Evolutionary conservation across 2,329 filamentous ascomycete species (phyloP).

Genomic region (Rhinocladiella similis): DNA sequence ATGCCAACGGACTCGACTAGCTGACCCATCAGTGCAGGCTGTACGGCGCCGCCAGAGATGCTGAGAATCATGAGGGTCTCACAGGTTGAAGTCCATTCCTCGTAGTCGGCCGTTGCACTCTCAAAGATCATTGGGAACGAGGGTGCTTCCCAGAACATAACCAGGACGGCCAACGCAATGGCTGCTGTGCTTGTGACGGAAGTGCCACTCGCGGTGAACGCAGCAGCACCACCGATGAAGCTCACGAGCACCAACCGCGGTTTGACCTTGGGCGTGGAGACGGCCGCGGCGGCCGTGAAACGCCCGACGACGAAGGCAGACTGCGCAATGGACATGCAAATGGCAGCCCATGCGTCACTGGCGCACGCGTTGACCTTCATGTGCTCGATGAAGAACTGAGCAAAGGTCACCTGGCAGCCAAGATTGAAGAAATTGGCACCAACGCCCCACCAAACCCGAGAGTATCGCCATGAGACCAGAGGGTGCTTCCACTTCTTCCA

Average conservation of each 20-base stretch:
- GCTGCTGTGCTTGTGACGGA: slow-evolving; percentile 49
- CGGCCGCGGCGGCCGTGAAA: slow-evolving; percentile 66
- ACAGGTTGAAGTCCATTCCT: slow-evolving; percentile 26
- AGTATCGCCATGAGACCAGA: slow-evolving; percentile 56
- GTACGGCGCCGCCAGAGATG: slow-evolving; percentile 28
- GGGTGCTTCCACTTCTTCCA: slow-evolving; percentile 29
- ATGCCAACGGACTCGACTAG: slow-evolving; percentile 25
- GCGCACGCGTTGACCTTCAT: slow-evolving; percentile 59
- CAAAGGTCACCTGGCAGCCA: slow-evolving; percentile 63
- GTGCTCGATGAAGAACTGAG: slow-evolving; percentile 72
- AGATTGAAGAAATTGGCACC: slow-evolving; percentile 79
- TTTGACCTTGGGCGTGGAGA: slow-evolving; percentile 57
- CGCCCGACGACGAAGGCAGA: slow-evolving; percentile 71
- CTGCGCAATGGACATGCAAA: slow-evolving; percentile 73
- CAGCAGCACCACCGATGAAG: slow-evolving; percentile 64
- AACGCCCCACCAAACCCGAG: slow-evolving; percentile 72
- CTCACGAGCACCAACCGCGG: slow-evolving; percentile 69
- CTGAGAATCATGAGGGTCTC: slow-evolving; percentile 27
- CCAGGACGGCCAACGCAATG: slow-evolving; percentile 62
- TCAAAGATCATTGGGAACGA: slow-evolving; percentile 78
- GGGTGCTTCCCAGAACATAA: slow-evolving; percentile 78
- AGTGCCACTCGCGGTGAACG: slow-evolving; percentile 55
- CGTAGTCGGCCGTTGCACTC: slow-evolving; percentile 22
- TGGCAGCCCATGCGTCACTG: slow-evolving; percentile 58
- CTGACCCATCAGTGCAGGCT: slow-evolving; percentile 24